Base-by-base conservation (phyloP, 2,329 filamentous ascomycete species). In the Talaromyces albobiverticillius region DNA sequence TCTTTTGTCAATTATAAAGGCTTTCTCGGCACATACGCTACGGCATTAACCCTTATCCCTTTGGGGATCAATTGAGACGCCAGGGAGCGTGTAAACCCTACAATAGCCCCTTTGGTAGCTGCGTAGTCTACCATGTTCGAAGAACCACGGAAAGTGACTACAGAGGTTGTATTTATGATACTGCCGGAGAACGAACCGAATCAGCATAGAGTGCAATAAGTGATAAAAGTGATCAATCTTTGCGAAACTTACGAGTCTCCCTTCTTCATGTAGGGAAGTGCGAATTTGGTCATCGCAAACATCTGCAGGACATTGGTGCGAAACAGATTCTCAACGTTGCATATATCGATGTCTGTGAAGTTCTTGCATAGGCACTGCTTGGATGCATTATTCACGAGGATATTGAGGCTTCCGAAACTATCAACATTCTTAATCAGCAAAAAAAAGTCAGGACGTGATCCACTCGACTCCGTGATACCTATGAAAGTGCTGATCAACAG, bases 311-410 rank as follows among this genome's bases (percentile, higher is more conserved):
- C 79, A 56, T 84, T 84, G 56, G 74, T 77, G 42, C 75, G 76
- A 72, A 84, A 86, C 0, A 78, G 80, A 59, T 76, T 79, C 57
- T 83, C 78, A 0, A 84, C 79, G 0, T 75, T 68, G 13, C 79
- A 74, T 1, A 85, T 71, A 61, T 83, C 74, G 25, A 82, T 83
- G 1, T 83, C 73, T 31, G 71, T 69, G 18, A 83, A 76, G 29
- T 83, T 74, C 5, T 75, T 64, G 63, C 75, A 81, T 67, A 79
- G 77, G 32, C 78, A 72, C 65, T 85, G 81, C 65, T 81, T 81
- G 0, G 76, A 78, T 3, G 80, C 82, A 62, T 85, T 84, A 65
- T 84, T 84, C 56, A 84, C 78, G 2, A 85, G 70, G 6, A 84
- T 72, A 53, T 74, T 73, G 20, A 84, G 64, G 22, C 61, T 68